Base-by-base conservation (phyloP, 139 green algal genomes). In the Tetradesmus lagerheimii region DNA sequence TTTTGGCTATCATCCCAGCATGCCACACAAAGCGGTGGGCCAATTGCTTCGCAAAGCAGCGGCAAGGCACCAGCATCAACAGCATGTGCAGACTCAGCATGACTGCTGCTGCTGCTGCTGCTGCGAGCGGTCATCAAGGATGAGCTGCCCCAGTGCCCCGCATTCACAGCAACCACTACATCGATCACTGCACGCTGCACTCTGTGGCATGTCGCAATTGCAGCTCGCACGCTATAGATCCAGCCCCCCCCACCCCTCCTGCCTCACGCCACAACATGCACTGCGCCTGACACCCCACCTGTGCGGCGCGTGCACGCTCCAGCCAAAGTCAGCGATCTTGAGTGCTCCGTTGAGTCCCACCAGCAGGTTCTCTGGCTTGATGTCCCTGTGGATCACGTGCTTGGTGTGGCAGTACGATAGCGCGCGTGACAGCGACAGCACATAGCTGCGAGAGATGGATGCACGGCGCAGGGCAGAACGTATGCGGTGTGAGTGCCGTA, bases 301-400 rank as follows among this genome's bases (percentile, higher is more conserved):
- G 93, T 91, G 87, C 15, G 98, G 97, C 57, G 98, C 97, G 89
- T 99, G 98, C 89, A 99, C 97, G 12, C 94, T 97, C 98, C 98
- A 99, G 25, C 98, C 98, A 91, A 99, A 99, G 93, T 99, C 98
- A 12, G 96, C 96, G 79, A 99, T 99, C 94, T 99, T 99, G 0
- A 99, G 92, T 86, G 99, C 94, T 6, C 96, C 98, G 45, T 98
- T 93, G 2, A 98, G 91, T 0, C 98, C 97, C 76, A 99, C 86
- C 75, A 99, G 93, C 92, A 99, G 93, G 94, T 99, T 99, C 93
- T 99, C 98, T 14, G 98, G 98, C 92, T 99, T 99, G 96, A 99
- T 99, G 93, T 99, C 98, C 15, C 98, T 90, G 93, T 99, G 98
- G 86, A 99, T 99, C 31, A 99, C 97, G 89, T 99, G 97, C 95